phyloP scores from a whole-genome alignment of 257 asterid genomes.

The Jacaranda mimosifolia region DNA sequence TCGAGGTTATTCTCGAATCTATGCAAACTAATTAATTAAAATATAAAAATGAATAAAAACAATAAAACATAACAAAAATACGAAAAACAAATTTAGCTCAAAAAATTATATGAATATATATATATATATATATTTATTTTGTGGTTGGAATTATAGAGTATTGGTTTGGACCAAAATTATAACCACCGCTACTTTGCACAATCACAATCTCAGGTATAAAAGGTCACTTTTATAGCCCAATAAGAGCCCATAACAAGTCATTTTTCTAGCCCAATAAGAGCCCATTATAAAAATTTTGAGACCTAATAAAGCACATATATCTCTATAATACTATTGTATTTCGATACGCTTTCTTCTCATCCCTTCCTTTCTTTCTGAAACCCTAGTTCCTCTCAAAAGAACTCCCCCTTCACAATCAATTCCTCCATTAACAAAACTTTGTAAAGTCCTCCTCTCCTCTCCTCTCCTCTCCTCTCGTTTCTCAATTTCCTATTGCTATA shows the following conservation, averaged over 20 bases:
- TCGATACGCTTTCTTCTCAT: background rate
- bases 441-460: constrained; percentile 6
- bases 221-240: background rate
- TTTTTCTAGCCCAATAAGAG: background rate
- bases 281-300: background rate
- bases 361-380: background rate
- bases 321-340: no score
- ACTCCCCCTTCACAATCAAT: background rate
- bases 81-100: no score
- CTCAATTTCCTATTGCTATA: background rate
- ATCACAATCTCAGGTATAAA: background rate
- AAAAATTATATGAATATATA: no score
- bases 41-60: no score
- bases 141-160: no score
- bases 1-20: no score
- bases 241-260: background rate
- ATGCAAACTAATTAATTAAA: no score
- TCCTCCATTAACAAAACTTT: background rate
- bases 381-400: constrained; percentile 33
- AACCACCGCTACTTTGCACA: no score
- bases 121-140: no score
- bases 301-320: constrained; percentile 4
- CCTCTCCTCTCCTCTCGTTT: background rate
- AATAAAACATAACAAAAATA: no score
- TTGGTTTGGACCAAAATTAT: no score